Percentiles rank a stretch among this genome's conserved stretches.
Evolutionary conservation across 2,329 filamentous ascomycete species (phyloP).

Genomic region (Plenodomus tracheiphilus): DNA sequence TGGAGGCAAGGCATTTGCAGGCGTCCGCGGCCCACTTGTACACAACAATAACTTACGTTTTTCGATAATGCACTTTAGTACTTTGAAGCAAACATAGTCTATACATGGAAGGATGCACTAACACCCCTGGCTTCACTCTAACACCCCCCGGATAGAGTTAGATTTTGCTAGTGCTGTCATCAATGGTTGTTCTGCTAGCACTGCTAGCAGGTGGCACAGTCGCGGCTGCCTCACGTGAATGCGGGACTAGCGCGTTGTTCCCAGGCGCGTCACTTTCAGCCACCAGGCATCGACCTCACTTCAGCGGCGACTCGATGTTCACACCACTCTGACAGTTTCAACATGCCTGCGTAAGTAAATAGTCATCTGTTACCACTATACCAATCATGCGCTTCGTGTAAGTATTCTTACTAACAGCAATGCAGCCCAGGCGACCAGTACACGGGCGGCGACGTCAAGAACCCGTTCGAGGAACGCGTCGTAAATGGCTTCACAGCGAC

Average conservation of each 20-base stretch:
- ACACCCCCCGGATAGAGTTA: constrained; percentile 3
- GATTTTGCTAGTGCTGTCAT: constrained; percentile 7
- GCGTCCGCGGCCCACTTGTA: constrained; percentile 3
- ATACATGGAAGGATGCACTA: background rate
- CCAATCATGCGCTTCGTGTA: background rate
- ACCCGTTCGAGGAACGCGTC: constrained; percentile 80
- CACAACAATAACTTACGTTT: background rate
- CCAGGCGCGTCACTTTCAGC: constrained; percentile 36
- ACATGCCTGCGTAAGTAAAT: constrained; percentile 42
- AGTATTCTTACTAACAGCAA: constrained; percentile 16
- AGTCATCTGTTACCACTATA: background rate
- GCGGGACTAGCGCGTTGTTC: constrained; percentile 21
- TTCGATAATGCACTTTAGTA: background rate
- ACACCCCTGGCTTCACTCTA: background rate
- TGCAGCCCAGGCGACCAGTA: constrained; percentile 45
- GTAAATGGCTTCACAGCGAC: constrained; percentile 84
- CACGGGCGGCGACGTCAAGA: constrained; percentile 51
- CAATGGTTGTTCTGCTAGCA: constrained; percentile 3
- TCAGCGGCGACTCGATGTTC: constrained; percentile 29
- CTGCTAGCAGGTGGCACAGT: constrained; percentile 1
- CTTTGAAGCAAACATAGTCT: background rate
- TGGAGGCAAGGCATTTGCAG: constrained; percentile 5
- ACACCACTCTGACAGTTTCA: constrained; percentile 21
- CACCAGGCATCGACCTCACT: constrained; percentile 29
- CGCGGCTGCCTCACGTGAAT: constrained; percentile 13